Base-by-base conservation (phyloP, 208 protist genomes). In the Leishmania braziliensis region DNA sequence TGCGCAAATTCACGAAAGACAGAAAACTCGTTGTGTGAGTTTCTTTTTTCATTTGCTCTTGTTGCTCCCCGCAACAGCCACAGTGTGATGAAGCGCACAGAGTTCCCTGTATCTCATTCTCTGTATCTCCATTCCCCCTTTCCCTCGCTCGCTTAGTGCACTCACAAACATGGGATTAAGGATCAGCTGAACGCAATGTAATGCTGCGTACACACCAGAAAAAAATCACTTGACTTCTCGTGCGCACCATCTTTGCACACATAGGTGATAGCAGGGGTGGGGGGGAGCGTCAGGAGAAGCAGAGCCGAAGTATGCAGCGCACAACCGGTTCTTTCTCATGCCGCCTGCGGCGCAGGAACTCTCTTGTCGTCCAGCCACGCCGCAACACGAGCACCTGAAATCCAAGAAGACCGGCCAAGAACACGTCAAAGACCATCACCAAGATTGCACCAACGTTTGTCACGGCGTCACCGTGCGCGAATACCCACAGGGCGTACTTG, bases 401-500 rank as follows among this genome's bases (percentile, higher is more conserved):
- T 6, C 73, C 23, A 48, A 90, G 77, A 51, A 93, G 72, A 39
- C 46, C 84, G 29, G 70, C 43, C 23, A 88, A 75, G 39, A 87
- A 83, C 8, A 54, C 16, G 53, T 85, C 71, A 78, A 90, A 84
- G 70, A 70, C 60, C 8, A 87, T 50, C 26, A 88, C 87, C 69
- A 95, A 58, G 16, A 92, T 14, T 20, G 89, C 78, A 9, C 88
- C 91, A 71, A 91, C 1, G 43, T 83, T 73, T 20, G 75, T 86
- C 50, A 88, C 29, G 46, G 80, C 46, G 58, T 82, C 80, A 29
- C 84, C 83, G 20, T 88, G 53, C 16, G 3, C 46, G 12, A 88
- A 63, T 18, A 85, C 89, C 92, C 92, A 93, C 16, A 39, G 43
- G 10, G 84, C 66, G 51, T 85, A 85, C 46, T 62, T 81, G 80